phyloP scores from a whole-genome alignment of 306 rosid genomes.

The Adenanthera pavonina region DNA sequence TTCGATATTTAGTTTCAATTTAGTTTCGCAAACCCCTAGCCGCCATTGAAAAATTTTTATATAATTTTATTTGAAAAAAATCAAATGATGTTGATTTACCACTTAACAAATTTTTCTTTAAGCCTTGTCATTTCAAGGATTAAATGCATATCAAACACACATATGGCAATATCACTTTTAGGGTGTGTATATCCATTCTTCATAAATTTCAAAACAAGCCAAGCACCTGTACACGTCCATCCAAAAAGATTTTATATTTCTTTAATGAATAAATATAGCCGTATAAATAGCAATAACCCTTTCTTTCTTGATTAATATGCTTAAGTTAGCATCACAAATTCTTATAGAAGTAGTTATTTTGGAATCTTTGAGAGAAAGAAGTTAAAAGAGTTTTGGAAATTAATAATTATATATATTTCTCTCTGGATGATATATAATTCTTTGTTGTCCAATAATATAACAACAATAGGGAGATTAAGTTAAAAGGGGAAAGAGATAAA shows the following conservation, averaged over 20 bases:
- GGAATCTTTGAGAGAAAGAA: conserved; percentile 12
- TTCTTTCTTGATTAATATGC: no score
- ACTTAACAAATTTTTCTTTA: not conserved
- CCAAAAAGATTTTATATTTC: not conserved
- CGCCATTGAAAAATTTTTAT: not conserved
- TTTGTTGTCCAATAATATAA: conserved; percentile 14
- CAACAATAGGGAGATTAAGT: not conserved
- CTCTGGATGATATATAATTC: conserved; percentile 8
- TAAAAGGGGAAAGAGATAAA: conserved; percentile 35
- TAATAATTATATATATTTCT: not conserved
- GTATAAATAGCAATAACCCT: no score
- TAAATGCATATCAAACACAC: no score
- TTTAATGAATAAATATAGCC: not conserved
- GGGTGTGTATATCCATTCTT: not conserved
- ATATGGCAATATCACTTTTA: no score
- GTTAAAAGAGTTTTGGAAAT: conserved; percentile 2
- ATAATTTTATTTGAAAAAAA: no score
- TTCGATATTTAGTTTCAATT: no score
- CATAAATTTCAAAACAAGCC: not conserved
- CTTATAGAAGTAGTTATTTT: not conserved
- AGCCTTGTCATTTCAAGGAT: not conserved
- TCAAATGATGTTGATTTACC: not conserved
- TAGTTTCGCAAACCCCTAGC: no score
- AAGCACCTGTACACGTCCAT: conserved; percentile 25
- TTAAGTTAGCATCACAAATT: not conserved